A percentile compares a stretch with the other conserved stretches of the same genome.
Evolutionary conservation across 768 basidiomycete species (phyloP).

Genomic region (Lactifluus hygrophoroides): DNA sequence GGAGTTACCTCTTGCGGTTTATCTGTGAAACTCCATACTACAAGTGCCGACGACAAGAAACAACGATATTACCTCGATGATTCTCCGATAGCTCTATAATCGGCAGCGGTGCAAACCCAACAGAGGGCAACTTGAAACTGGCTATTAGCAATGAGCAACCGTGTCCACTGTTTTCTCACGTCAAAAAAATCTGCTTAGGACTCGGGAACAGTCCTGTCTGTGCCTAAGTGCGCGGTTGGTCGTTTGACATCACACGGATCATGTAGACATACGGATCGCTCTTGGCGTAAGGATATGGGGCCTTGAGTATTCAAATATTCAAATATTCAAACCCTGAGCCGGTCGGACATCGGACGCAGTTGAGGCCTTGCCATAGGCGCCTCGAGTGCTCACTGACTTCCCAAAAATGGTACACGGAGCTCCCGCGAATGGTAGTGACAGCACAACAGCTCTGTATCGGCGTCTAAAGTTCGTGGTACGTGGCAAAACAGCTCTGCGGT

Average conservation of each 20-base stretch:
- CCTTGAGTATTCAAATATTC: background rate
- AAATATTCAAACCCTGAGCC: no score
- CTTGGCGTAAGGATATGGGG: background rate
- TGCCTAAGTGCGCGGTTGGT: background rate
- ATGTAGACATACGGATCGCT: background rate
- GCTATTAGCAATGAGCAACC: slow-evolving; percentile 1
- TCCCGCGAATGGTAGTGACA: background rate
- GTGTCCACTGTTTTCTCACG: background rate
- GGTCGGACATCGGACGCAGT: background rate
- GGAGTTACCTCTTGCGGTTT: background rate
- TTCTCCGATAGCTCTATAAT: slow-evolving; percentile 7
- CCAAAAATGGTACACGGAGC: background rate
- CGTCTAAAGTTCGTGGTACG: background rate
- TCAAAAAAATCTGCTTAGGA: no score
- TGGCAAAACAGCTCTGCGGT: background rate
- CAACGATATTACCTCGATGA: slow-evolving; percentile 15
- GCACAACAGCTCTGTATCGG: background rate
- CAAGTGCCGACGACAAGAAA: background rate
- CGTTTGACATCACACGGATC: background rate
- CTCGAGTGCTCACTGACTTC: background rate
- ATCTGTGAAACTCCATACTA: background rate
- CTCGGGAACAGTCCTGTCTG: no score
- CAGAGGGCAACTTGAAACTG: background rate
- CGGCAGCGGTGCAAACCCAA: background rate
- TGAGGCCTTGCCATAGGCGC: background rate